Evolutionary conservation across 2,329 filamentous ascomycete species (phyloP).

Genomic region (Phymatotrichopsis omnivora): DNA sequence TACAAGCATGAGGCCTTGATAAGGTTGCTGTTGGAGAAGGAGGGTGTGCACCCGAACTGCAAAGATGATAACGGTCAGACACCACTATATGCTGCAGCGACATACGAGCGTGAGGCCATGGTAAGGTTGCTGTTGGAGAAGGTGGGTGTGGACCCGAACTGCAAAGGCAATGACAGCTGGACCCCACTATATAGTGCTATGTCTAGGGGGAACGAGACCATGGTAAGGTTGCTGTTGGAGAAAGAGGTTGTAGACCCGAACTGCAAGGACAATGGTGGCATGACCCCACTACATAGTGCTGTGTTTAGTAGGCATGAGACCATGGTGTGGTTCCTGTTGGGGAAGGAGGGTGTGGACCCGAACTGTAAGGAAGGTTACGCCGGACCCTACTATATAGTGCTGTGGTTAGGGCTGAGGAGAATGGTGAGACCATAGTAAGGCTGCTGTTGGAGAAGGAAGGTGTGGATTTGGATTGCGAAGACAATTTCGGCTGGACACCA

Average conservation of each 20-base stretch:
- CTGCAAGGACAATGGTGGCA: neutral
- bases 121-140: constrained; percentile 10
- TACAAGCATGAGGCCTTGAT: too few relatives aligned
- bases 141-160: neutral
- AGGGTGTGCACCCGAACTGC: neutral
- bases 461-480: too few relatives aligned
- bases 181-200: neutral
- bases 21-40: neutral
- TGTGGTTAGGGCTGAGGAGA: too few relatives aligned
- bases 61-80: constrained; percentile 10
- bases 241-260: neutral
- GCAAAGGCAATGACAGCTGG: neutral
- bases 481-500: too few relatives aligned
- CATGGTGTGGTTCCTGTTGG: too few relatives aligned
- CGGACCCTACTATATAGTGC: too few relatives aligned
- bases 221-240: neutral
- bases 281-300: constrained; percentile 3
- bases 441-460: too few relatives aligned
- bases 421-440: too few relatives aligned
- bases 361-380: too few relatives aligned
- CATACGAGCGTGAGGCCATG: neutral
- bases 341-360: too few relatives aligned
- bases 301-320: too few relatives aligned
- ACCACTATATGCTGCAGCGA: neutral
- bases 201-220: neutral